These are phyloP conservation scores for Pichia sp. DNA, from an alignment of 1,139 yeast genomes.

Conservation along the genomic window DNA sequence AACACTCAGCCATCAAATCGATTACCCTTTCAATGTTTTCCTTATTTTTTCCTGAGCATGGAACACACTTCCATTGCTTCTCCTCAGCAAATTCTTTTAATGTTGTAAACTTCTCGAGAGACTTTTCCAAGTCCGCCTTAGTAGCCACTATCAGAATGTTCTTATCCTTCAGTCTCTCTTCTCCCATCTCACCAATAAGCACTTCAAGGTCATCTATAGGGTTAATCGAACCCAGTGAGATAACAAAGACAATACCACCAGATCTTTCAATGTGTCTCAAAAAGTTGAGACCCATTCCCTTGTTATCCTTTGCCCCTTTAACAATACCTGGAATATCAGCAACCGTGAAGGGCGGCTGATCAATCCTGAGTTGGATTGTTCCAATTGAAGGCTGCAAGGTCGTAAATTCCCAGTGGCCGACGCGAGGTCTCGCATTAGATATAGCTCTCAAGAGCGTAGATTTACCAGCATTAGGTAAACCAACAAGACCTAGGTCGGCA, in stretches of 20 bases:
- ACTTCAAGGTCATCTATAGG: conserved; percentile 60
- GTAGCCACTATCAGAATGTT: conserved; percentile 75
- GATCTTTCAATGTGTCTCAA: conserved; percentile 88
- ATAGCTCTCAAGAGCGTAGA: conserved; percentile 85
- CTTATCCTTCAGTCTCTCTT: conserved; percentile 49
- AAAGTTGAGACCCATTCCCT: conserved; percentile 92
- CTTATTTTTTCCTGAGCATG: conserved; percentile 71
- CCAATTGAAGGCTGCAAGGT: conserved; percentile 91
- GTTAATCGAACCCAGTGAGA: conserved; percentile 58
- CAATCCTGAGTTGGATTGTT: conserved; percentile 63
- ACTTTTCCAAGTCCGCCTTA: conserved; percentile 70
- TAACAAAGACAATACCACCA: conserved; percentile 80
- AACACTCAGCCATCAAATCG: conserved; percentile 61
- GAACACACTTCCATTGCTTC: conserved; percentile 60
- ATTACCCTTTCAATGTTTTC: conserved; percentile 71
- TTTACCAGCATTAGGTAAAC: conserved; percentile 95
- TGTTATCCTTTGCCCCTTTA: conserved; percentile 74
- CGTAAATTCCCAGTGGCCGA: conserved; percentile 97
- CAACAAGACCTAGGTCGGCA: conserved; percentile 92
- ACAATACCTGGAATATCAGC: conserved; percentile 98
- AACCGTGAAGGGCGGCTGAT: conserved; percentile 74
- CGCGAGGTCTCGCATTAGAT: conserved; percentile 81
- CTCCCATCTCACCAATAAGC: conserved; percentile 66
- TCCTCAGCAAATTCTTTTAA: conserved; percentile 39
- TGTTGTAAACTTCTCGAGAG: conserved; percentile 37